Percentiles rank a stretch among this genome's conserved stretches.
Evolutionary conservation across 352 stramenopile species (phyloP).

Genomic region (Pythium inflatum): DNA sequence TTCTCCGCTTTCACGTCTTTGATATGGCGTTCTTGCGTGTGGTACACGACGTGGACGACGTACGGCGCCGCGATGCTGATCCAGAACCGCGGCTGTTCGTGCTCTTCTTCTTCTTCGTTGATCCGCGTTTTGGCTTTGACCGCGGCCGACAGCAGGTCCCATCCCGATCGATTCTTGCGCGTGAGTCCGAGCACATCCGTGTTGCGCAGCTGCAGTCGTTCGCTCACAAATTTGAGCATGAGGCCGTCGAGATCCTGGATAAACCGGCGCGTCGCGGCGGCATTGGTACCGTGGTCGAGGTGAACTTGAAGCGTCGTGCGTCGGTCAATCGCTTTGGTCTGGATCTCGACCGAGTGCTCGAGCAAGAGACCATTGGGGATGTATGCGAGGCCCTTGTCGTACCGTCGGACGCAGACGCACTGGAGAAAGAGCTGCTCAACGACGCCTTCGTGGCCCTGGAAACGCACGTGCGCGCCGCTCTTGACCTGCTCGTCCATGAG

Average conservation of each 20-base stretch:
- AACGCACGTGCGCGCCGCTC: slow-evolving; percentile 70
- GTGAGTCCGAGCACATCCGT: slow-evolving; percentile 53
- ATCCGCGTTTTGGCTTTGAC: slow-evolving; percentile 47
- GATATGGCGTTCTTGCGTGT: slow-evolving; percentile 69
- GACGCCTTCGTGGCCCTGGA: slow-evolving; percentile 79
- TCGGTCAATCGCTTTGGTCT: slow-evolving; percentile 63
- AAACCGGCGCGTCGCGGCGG: slow-evolving; percentile 57
- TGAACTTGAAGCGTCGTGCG: slow-evolving; percentile 61
- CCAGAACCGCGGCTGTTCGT: slow-evolving; percentile 56
- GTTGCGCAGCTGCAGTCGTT: slow-evolving; percentile 38
- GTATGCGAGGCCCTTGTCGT: slow-evolving; percentile 81
- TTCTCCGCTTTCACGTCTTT: slow-evolving; percentile 69
- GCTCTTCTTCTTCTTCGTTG: slow-evolving; percentile 34
- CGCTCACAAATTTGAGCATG: slow-evolving; percentile 30
- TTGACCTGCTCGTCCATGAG: slow-evolving; percentile 86
- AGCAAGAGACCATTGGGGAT: slow-evolving; percentile 83
- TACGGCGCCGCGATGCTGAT: slow-evolving; percentile 74
- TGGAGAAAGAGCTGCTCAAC: slow-evolving; percentile 84
- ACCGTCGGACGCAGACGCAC: slow-evolving; percentile 78
- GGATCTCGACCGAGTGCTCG: slow-evolving; percentile 74
- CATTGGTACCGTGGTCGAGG: slow-evolving; percentile 57
- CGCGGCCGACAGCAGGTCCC: slow-evolving; percentile 47
- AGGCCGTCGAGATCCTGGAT: slow-evolving; percentile 76
- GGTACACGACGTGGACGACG: slow-evolving; percentile 76
- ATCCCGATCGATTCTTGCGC: slow-evolving; percentile 41